Evolutionary conservation across 2,329 filamentous ascomycete species (phyloP), one percentile per base, ranked within the genome.

Genomic region (Microcyclosporella mali): DNA sequence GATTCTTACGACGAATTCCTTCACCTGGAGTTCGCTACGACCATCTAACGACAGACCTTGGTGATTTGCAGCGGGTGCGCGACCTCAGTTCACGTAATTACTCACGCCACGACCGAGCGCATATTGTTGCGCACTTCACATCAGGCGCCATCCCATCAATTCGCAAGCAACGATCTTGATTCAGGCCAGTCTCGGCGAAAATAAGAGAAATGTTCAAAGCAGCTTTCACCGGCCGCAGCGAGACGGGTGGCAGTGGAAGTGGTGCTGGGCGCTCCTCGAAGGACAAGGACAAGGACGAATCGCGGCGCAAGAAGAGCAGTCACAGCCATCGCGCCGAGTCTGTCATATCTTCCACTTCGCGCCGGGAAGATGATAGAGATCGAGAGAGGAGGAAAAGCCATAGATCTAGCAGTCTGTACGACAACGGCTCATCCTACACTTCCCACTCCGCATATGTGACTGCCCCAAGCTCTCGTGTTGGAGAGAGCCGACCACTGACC

Each of bases 151-250:
- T 11, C 11, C 25, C 37, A 18, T 39, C 27, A 12, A 28, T 9
- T 31, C 27, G 28, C 15, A 8, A 38, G 9, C 21, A 21, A 29
- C 8, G 17, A 29, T 16, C 6, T 14, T 18, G 6, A 32, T 19
- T 30, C 41, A 29, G 29, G 18, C 16, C 21, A 10, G n/a, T 30
- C 32, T 27, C n/a, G 35, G 16, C 28, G 25, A 25, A 30, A 8
- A 38, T 14, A 38, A 33, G 19, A 40, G 31, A 25, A 15, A 62
- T 62, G 60, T 62, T 59, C 59, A 62, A 61, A 51, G 57, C 59
- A 31, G 58, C 59, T n/a, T 61, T 62, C 41, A 53, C 49, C 33
- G 59, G 60, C 36, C 59, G 58, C 44, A 60, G 58, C 44, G 60
- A 61, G 42, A 53, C 51, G 32, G 53, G 55, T 42, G 51, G 42